Conservation (phyloP, 345 rosid species). For the Eucalyptus cladocalyx region DNA sequence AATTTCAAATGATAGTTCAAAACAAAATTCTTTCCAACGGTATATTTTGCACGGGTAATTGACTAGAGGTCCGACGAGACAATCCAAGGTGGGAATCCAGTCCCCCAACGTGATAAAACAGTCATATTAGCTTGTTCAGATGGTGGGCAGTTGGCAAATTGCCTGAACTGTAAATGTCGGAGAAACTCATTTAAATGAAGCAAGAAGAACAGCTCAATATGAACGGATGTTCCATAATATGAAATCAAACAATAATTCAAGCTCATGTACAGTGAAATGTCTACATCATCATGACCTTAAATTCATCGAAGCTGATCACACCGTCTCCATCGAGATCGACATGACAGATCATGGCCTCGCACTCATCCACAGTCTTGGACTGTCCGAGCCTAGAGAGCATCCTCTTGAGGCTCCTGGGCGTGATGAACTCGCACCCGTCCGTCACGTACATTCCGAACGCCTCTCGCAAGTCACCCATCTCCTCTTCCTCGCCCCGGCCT, state of each 20-base stretch:
- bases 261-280: background rate
- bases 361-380: slow-evolving; percentile 21
- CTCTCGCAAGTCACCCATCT: slow-evolving; percentile 19
- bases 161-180: background rate
- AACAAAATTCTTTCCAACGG: background rate
- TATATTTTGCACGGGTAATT: background rate
- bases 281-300: slow-evolving; percentile 26
- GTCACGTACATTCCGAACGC: slow-evolving; percentile 36
- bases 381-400: slow-evolving; percentile 37
- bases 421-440: slow-evolving; percentile 34
- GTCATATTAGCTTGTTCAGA: background rate
- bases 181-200: background rate
- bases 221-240: background rate
- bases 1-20: background rate
- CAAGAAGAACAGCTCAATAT: background rate
- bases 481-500: slow-evolving; percentile 30
- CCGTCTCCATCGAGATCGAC: slow-evolving; percentile 9
- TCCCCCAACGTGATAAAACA: background rate
- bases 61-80: background rate
- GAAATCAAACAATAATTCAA: background rate
- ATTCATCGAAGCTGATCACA: slow-evolving; percentile 45
- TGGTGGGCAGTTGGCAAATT: background rate
- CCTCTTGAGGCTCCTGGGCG: slow-evolving; percentile 15
- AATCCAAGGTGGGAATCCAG: background rate
- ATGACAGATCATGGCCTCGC: slow-evolving; percentile 21